Evolutionary conservation across 257 asterid genomes (phyloP).

Genomic region (Striga asiatica): DNA sequence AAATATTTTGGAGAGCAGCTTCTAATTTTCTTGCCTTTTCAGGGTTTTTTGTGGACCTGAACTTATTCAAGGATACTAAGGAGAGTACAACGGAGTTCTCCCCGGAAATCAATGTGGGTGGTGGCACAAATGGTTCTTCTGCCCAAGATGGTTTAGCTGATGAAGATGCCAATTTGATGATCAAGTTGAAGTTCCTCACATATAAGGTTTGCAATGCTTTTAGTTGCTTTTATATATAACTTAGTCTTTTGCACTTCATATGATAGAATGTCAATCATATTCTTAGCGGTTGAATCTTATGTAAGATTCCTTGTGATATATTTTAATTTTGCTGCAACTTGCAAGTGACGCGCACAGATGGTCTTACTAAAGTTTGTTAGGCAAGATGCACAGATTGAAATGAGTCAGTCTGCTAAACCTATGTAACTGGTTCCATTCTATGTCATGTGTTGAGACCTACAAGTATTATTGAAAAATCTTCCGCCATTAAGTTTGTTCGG

Average conservation of each 20-base stretch:
- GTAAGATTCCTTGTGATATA: too few species aligned
- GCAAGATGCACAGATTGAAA: too few species aligned
- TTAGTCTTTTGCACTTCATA: not conserved
- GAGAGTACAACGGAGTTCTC: constrained; percentile 38
- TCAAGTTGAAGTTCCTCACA: constrained; percentile 90
- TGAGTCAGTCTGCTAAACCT: too few species aligned
- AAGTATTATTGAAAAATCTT: not conserved
- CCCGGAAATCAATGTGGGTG: constrained; percentile 22
- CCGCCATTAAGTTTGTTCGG: not conserved
- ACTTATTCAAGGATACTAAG: constrained; percentile 61
- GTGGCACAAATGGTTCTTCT: constrained; percentile 24
- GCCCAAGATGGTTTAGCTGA: constrained; percentile 60
- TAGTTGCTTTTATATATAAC: constrained; percentile 8
- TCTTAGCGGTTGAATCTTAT: too few species aligned
- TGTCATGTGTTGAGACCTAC: not conserved
- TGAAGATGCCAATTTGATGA: constrained; percentile 98
- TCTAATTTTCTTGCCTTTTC: constrained; percentile 22
- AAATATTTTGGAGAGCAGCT: constrained; percentile 5
- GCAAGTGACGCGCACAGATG: too few species aligned
- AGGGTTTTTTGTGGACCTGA: constrained; percentile 91
- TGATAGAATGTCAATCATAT: too few species aligned
- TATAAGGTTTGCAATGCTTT: constrained; percentile 55
- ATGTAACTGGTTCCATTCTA: too few species aligned
- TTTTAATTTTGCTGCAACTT: too few species aligned
- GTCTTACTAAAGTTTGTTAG: too few species aligned